Percentiles rank a stretch among this genome's conserved stretches.
Conservation (phyloP, 1,284 basidiomycete genomes). For the Ceratobasidium sp. region DNA sequence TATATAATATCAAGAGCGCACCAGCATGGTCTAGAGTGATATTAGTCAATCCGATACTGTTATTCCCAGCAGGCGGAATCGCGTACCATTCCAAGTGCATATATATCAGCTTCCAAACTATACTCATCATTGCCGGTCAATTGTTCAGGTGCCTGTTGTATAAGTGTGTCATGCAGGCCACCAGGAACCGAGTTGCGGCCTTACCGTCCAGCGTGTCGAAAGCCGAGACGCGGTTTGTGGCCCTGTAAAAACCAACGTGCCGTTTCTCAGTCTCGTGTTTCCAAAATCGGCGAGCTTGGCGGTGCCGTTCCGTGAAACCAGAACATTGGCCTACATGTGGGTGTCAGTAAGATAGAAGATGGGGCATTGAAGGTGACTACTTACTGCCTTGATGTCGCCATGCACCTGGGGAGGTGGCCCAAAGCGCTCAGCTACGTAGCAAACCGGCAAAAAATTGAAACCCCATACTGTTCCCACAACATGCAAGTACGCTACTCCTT, state of each 20-base stretch:
- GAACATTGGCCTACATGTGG: neutral
- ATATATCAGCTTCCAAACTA: constrained; percentile 8
- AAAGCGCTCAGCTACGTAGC: too few relatives aligned
- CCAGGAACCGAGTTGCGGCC: too few relatives aligned
- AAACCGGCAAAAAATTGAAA: neutral
- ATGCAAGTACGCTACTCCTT: constrained; percentile 20
- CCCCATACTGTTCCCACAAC: neutral
- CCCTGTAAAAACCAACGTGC: neutral
- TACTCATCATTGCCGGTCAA: neutral
- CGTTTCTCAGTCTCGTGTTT: neutral
- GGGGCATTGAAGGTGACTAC: too few relatives aligned
- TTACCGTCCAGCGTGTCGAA: constrained; percentile 5
- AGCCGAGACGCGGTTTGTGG: too few relatives aligned
- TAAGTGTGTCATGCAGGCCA: too few relatives aligned
- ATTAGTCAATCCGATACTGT: too few relatives aligned
- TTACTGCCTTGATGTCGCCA: constrained; percentile 18
- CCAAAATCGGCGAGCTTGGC: neutral
- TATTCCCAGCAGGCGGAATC: neutral
- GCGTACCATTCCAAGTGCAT: constrained; percentile 21
- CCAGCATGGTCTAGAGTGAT: too few relatives aligned
- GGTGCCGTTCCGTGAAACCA: neutral
- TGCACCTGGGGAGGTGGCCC: too few relatives aligned
- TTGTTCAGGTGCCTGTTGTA: neutral
- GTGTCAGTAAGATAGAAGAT: too few relatives aligned
- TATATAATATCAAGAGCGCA: too few relatives aligned